Base-by-base conservation (phyloP, 1,139 yeast genomes). In the Candida sanyaensis region DNA sequence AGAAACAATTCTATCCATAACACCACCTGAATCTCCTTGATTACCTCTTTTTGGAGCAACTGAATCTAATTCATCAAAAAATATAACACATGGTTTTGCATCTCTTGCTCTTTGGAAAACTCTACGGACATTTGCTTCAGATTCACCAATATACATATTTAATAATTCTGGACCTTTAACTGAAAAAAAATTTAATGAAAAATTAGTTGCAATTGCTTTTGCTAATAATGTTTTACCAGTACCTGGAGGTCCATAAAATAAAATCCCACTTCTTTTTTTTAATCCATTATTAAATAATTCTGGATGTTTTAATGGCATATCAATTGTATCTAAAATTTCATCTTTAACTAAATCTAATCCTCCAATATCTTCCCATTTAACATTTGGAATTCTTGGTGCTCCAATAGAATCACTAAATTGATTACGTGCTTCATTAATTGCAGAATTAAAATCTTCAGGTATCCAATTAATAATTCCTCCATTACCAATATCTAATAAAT, bases 11-110 rank as follows among this genome's bases (percentile, higher is more conserved):
- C 99, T 80, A 64, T 93, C 98, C 98, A 92, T 92, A 5, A 92
- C 98, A 54, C 98, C 98, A 24, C 98, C 98, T 2, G 97, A 90
- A 66, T 93, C 98, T 31, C 98, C 98, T 63, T 92, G 97, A 63
- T 93, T 92, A 38, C 98, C 98, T 71, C 98, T 83, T 65, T 93
- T 92, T 0, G 98, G 98, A 0, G 99, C 99, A 1, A 92, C 97
- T 2, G 97, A 91, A 69, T 93, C 99, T 68, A 93, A 79, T 67
- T 93, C 99, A 70, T 93, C 99, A 61, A 93, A 93, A 65, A 93
- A 93, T 33, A 93, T 92, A 32, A 93, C 97, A 75, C 99, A 93
- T 0, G 99, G 99, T 61, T 87, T 88, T 11, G 98, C 97, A 66
- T 93, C 98, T 51, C 98, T 75, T 0, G 98, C 98, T 56, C 81